Evolutionary conservation across 371 early-diverging fungal genomes (phyloP).

Genomic region (Actinomortierella ambigua): DNA sequence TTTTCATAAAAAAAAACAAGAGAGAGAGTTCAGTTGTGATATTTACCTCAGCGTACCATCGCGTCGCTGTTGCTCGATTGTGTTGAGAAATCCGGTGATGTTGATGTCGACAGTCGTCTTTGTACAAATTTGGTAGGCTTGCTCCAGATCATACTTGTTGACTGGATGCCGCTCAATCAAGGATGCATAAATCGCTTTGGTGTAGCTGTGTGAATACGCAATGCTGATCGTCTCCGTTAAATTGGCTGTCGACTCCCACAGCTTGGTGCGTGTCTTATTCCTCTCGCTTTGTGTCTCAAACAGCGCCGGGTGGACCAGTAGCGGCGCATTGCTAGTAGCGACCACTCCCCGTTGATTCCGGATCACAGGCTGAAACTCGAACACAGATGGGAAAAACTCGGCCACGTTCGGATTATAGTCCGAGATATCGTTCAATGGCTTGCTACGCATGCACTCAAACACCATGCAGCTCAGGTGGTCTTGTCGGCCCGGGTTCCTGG

Average conservation of each 20-base stretch:
- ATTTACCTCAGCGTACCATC: conserved; percentile 48
- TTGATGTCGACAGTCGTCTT: conserved; percentile 73
- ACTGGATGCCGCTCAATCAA: conserved; percentile 66
- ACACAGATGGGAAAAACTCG: conserved; percentile 18
- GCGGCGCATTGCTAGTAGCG: conserved; percentile 9
- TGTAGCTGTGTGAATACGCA: conserved; percentile 62
- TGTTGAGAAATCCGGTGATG: conserved; percentile 75
- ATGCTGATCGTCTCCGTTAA: conserved; percentile 38
- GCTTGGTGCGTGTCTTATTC: conserved; percentile 17
- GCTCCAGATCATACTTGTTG: conserved; percentile 62
- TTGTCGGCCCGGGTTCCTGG: conserved; percentile 2
- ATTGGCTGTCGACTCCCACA: conserved; percentile 39
- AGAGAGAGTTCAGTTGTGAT: neutral
- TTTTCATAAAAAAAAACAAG: neutral
- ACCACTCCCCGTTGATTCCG: conserved; percentile 14
- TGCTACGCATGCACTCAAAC: conserved; percentile 64
- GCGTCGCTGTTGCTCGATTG: conserved; percentile 58
- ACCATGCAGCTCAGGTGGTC: conserved; percentile 49
- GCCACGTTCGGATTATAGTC: conserved; percentile 24
- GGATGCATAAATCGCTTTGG: conserved; percentile 67
- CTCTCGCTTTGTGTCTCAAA: conserved; percentile 28
- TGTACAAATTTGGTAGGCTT: conserved; percentile 67
- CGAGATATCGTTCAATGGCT: conserved; percentile 38
- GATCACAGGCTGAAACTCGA: conserved; percentile 34
- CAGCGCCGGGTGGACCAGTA: conserved; percentile 37